Base-by-base conservation (phyloP, 257 asterid genomes). In the Hygrophila difformis region DNA sequence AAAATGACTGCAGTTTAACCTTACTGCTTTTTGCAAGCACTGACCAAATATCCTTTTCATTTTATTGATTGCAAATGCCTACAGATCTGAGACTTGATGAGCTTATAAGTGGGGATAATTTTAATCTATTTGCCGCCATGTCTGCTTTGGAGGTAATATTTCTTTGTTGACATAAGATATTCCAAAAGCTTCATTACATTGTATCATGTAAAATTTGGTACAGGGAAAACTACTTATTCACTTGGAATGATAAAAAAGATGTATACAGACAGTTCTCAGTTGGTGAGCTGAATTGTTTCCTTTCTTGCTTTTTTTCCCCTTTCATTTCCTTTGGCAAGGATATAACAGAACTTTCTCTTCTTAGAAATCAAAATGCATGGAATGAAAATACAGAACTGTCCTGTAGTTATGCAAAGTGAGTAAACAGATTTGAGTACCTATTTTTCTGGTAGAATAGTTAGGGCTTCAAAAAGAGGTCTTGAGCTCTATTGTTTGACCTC, bases 41-140 rank as follows among this genome's bases (percentile, higher is more conserved):
- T 8, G 49, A 24, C 55, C 38, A 46, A 38, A 33, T 47, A 38
- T 52, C 53, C 17, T 38, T 52, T 51, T 44, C 8, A 12, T 60
- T 49, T 56, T 39, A 47, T 59, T 56, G 75, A 8, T 26, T 26
- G 4, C n/a, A n/a, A n/a, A n/a, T 26, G 53, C 53, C 45, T 40
- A 35, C 84, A 91, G 99, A 85, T 80, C 92, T 91, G 61, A 80
- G 39, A 60, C 82, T 59, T 57, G 95, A 86, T 54, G 96, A 91
- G 69, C 93, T 91, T 61, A 82, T 91, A 56, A 73, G 53, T 51
- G 96, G 94, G 49, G 93, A 78, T 15, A 80, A 78, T 63, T 91
- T 91, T 69, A 86, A 91, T 65, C 82, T 86, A 57, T 86, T 82
- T 64, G 96, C 99, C 1, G 99, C 99, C 72, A 86, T 91, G 98